Evolutionary conservation across 257 asterid genomes (phyloP), one percentile per base, ranked within the genome.

Genomic region (Leptodermis oblonga): DNA sequence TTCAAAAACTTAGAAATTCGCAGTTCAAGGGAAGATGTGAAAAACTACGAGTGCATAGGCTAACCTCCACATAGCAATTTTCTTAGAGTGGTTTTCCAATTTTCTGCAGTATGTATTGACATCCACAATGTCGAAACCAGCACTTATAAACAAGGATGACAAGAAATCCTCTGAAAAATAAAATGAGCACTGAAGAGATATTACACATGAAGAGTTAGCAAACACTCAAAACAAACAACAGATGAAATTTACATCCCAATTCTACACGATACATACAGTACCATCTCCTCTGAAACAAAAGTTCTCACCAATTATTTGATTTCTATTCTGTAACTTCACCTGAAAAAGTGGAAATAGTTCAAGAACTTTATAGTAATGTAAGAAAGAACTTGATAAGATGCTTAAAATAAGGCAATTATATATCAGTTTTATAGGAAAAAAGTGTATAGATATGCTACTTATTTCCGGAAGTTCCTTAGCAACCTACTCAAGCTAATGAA

Each of bases 201-300:
- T 33, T 54, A 53, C 46, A 68, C 67, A 56, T 72, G 67, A 69
- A 70, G 60, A 70, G 59, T 36, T 70, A 59, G 31, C 37, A 68
- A 30, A 1, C n/a, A 30, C 26, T 65, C 9, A 37, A 60, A 59
- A 26, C 37, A 41, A 17, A 66, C 42, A 52, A n/a, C 4, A 31
- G n/a, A 5, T 8, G 22, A 42, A 48, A 13, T 37, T 28, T 20
- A 28, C 20, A 45, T 46, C 61, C 70, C 68, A 69, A 63, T 66
- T 52, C 22, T 1, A 54, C 56, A 74, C 31, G 41, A 61, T 71
- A 70, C 96, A 85, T 81, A 91, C 96, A 59, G 97, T 88, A 73
- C 97, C 96, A 74, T 91, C 97, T 51, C 89, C 85, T 75, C 91
- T 76, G 61, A 73, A 87, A 70, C 79, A 88, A 75, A 87, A 88